These are phyloP conservation scores for Nicotiana obtusifolia DNA, from an alignment of 257 asterid genomes.

Conservation along the genomic window DNA sequence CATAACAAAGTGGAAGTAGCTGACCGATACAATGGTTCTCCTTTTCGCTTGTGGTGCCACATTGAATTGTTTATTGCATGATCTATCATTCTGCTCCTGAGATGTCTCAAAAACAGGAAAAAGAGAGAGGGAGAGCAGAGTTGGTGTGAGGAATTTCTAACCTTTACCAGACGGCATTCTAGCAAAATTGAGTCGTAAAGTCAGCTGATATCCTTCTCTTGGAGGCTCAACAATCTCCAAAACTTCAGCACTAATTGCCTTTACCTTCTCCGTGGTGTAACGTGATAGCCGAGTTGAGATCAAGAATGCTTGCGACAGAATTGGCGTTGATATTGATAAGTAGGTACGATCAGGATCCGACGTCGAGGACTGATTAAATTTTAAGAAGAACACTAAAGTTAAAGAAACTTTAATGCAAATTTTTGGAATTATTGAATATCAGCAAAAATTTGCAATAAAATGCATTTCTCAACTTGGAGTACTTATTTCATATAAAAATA, in stretches of 20 bases:
- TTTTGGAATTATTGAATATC: not conserved
- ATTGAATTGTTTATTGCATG: not conserved
- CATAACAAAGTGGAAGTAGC: not conserved
- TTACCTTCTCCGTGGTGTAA: conserved; percentile 54
- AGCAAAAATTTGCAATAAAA: not conserved
- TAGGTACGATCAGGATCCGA: conserved; percentile 50
- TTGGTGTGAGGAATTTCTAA: conserved; percentile 16
- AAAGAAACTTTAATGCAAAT: not conserved
- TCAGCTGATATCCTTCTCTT: conserved; percentile 60
- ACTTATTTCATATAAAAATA: not conserved
- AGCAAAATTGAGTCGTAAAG: conserved; percentile 51
- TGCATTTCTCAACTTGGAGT: not conserved
- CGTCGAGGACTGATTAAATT: conserved; percentile 46
- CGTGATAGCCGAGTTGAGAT: conserved; percentile 45
- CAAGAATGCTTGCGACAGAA: conserved; percentile 52
- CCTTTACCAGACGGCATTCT: conserved; percentile 57
- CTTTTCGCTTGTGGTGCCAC: not conserved
- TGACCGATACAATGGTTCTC: not conserved
- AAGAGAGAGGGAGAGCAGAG: not conserved
- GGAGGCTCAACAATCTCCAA: conserved; percentile 65
- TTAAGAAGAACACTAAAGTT: not conserved
- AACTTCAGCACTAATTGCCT: conserved; percentile 45
- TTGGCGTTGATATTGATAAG: conserved; percentile 75
- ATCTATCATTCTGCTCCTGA: not conserved
- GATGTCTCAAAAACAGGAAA: not conserved